A percentile compares a stretch with the other conserved stretches of the same genome.
phyloP scores from a whole-genome alignment of 306 rosid species.

The Lathyrus aphaca region DNA sequence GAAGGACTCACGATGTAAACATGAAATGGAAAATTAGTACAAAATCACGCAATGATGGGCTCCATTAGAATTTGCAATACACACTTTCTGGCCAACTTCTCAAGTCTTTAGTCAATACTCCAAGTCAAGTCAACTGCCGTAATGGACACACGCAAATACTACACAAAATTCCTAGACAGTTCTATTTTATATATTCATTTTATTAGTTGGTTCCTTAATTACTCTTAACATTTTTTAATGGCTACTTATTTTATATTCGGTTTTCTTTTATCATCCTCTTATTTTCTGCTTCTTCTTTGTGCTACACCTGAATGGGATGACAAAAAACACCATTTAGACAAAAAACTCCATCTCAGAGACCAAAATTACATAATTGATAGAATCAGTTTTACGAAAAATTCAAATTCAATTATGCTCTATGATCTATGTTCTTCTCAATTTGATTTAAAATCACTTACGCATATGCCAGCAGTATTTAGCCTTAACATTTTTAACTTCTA shows the following conservation, averaged over 20 bases:
- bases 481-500: neutral
- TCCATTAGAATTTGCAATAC: too few relatives aligned
- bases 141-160: constrained; percentile 3
- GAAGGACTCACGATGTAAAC: too few relatives aligned
- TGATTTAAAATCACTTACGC: too few relatives aligned
- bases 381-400: neutral
- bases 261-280: neutral
- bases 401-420: too few relatives aligned
- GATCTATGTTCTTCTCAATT: too few relatives aligned
- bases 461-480: neutral
- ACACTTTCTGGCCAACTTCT: constrained; percentile 14
- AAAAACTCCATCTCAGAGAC: neutral
- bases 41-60: neutral
- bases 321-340: rapidly evolving
- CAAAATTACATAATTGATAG: neutral
- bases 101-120: constrained; percentile 35
- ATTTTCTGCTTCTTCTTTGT: constrained; percentile 20
- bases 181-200: neutral
- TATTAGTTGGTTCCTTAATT: neutral
- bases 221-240: neutral
- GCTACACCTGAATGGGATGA: neutral
- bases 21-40: too few relatives aligned
- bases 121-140: constrained; percentile 40
- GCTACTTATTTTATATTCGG: too few relatives aligned
- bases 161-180: neutral